Percentiles rank a stretch among this genome's conserved stretches.
Conservation (phyloP, 2,329 filamentous ascomycete species). For the Rosellinia necatrix region DNA sequence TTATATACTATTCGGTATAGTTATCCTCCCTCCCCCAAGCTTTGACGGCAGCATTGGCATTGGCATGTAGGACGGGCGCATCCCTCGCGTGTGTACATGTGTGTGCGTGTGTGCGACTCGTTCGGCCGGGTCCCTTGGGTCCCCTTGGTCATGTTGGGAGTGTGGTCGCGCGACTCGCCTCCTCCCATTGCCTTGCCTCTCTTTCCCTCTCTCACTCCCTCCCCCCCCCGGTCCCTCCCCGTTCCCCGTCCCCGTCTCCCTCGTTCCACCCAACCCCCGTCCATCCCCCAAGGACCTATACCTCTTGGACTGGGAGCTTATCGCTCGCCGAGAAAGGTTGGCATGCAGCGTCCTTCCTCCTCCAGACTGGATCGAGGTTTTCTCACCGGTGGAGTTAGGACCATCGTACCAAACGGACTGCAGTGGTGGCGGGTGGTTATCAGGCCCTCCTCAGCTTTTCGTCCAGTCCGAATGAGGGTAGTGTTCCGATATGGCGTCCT, state of each 20-base stretch:
- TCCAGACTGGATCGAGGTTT: slow-evolving; percentile 10
- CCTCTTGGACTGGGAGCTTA: slow-evolving; percentile 15
- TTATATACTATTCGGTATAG: slow-evolving; percentile 19
- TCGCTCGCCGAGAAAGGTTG: slow-evolving; percentile 22
- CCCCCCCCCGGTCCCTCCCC: no score
- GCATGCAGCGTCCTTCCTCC: slow-evolving; percentile 13
- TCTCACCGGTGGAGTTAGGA: slow-evolving; percentile 4
- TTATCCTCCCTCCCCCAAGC: not conserved
- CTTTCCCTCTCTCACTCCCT: no score
- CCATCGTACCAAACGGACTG: not conserved
- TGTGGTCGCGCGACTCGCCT: slow-evolving; percentile 13
- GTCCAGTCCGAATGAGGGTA: slow-evolving; percentile 15
- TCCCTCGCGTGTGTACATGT: no score
- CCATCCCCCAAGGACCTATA: no score
- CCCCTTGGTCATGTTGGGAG: not conserved
- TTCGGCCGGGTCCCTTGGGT: no score
- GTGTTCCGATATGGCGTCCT: slow-evolving; percentile 11
- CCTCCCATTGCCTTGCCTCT: no score
- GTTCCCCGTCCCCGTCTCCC: no score
- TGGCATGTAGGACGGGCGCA: no score
- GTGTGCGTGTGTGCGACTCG: no score
- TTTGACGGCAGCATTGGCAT: slow-evolving; percentile 11
- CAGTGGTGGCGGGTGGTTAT: slow-evolving; percentile 4
- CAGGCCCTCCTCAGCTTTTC: not conserved
- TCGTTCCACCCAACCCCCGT: no score